phyloP scores from a whole-genome alignment of 2,329 filamentous ascomycete species.

The Didymella lethalis region DNA sequence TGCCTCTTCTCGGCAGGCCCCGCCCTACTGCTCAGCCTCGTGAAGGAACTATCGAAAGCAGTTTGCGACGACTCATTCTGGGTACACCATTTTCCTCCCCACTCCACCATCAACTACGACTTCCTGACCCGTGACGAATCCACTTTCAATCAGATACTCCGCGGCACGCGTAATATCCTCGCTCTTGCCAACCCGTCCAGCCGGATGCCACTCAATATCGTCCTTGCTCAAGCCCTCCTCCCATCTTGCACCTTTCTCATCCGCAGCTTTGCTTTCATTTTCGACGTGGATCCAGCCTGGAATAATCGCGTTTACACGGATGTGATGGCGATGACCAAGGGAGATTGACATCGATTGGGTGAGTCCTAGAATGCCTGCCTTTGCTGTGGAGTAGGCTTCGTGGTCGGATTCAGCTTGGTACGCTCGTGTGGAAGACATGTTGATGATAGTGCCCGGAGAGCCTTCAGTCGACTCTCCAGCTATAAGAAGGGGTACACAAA shows the following conservation, averaged over 20 bases:
- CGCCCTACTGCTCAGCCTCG: conserved; percentile 13
- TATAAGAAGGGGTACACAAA: conserved; percentile 43
- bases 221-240: conserved; percentile 56
- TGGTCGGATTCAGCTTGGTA: conserved; percentile 59
- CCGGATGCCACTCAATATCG: conserved; percentile 60
- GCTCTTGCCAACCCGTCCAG: conserved; percentile 59
- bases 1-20: conserved; percentile 12
- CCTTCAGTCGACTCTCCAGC: conserved; percentile 25
- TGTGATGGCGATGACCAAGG: conserved; percentile 53
- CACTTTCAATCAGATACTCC: conserved; percentile 52
- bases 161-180: conserved; percentile 56
- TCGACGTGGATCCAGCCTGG: conserved; percentile 63
- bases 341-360: conserved; percentile 60
- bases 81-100: conserved; percentile 56
- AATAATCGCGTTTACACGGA: conserved; percentile 60
- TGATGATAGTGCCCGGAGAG: conserved; percentile 50
- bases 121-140: conserved; percentile 57
- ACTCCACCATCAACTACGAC: conserved; percentile 58
- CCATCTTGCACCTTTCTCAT: conserved; percentile 55
- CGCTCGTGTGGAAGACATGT: conserved; percentile 61
- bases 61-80: conserved; percentile 26
- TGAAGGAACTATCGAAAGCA: conserved; percentile 8
- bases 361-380: conserved; percentile 60
- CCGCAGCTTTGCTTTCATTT: conserved; percentile 53
- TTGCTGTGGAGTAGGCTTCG: conserved; percentile 60